Conservation (phyloP, 306 rosid species). For the Gleditsia sinensis region DNA sequence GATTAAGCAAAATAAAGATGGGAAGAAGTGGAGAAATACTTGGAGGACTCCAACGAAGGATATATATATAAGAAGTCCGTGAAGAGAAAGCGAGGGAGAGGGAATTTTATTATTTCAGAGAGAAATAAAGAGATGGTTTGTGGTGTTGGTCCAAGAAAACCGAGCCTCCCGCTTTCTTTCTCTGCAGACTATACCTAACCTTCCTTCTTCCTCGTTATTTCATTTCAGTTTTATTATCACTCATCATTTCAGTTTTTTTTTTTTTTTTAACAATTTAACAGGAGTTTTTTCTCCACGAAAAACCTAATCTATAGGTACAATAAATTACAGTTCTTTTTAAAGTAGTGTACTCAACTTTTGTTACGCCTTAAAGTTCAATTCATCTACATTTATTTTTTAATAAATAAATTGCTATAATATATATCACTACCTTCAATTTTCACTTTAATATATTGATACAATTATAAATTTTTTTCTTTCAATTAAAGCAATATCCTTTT, state of each 20-base stretch:
- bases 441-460: no score
- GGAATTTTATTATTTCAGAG: slow-evolving; percentile 17
- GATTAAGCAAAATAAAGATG: not conserved
- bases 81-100: not conserved
- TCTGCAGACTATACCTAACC: slow-evolving; percentile 34
- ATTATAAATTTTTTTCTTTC: no score
- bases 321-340: no score
- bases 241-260: not conserved
- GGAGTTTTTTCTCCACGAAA: no score
- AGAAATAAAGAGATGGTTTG: slow-evolving; percentile 62
- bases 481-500: no score
- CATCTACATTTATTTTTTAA: no score
- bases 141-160: slow-evolving; percentile 34
- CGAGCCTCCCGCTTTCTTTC: not conserved
- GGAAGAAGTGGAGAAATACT: not conserved
- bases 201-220: not conserved
- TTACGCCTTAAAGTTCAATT: no score
- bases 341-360: no score
- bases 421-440: no score
- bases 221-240: not conserved
- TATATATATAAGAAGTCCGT: not conserved
- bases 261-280: no score
- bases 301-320: no score
- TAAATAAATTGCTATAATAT: no score
- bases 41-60: not conserved